Percentiles rank a stretch among this genome's conserved stretches.
These are phyloP conservation scores for Phytophthora tubulina DNA, from an alignment of 352 stramenopile genomes.

Conservation along the genomic window DNA sequence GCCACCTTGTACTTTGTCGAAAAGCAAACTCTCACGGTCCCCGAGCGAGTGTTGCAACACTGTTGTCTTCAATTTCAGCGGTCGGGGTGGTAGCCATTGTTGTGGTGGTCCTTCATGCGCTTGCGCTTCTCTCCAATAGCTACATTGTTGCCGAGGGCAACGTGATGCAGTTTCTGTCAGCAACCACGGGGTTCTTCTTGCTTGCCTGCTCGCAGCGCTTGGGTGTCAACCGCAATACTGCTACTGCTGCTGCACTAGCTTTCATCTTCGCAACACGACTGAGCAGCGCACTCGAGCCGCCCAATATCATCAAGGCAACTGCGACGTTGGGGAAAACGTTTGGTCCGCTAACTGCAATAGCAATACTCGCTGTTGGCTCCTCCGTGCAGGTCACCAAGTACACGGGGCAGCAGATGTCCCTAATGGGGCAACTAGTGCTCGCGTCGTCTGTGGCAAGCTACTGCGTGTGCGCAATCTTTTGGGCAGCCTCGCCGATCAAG, in stretches of 20 bases:
- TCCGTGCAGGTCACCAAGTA: conserved; percentile 17
- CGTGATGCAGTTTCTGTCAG: conserved; percentile 77
- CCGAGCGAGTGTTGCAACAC: background rate
- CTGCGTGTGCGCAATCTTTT: conserved; percentile 57
- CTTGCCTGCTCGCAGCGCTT: conserved; percentile 40
- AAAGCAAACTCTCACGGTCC: background rate
- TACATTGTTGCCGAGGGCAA: conserved; percentile 84
- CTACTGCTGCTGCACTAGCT: conserved; percentile 41
- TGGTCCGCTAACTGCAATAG: conserved; percentile 37
- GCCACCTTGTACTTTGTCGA: conserved; percentile 11
- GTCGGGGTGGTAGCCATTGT: conserved; percentile 44
- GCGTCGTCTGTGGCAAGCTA: conserved; percentile 38
- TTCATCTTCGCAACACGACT: conserved; percentile 61
- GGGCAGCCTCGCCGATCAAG: conserved; percentile 51
- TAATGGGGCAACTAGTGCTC: conserved; percentile 27
- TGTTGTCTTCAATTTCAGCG: conserved; percentile 19
- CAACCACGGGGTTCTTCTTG: conserved; percentile 61
- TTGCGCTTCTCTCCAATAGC: conserved; percentile 85
- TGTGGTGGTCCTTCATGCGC: conserved; percentile 66
- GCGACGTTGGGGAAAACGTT: conserved; percentile 51
- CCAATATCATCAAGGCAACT: conserved; percentile 78
- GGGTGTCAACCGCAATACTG: background rate
- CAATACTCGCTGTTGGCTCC: conserved; percentile 30
- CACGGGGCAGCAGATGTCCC: conserved; percentile 22
- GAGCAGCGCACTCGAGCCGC: conserved; percentile 54